Base-by-base conservation (phyloP, 1,284 basidiomycete genomes). In the Schizopora paradoxa region DNA sequence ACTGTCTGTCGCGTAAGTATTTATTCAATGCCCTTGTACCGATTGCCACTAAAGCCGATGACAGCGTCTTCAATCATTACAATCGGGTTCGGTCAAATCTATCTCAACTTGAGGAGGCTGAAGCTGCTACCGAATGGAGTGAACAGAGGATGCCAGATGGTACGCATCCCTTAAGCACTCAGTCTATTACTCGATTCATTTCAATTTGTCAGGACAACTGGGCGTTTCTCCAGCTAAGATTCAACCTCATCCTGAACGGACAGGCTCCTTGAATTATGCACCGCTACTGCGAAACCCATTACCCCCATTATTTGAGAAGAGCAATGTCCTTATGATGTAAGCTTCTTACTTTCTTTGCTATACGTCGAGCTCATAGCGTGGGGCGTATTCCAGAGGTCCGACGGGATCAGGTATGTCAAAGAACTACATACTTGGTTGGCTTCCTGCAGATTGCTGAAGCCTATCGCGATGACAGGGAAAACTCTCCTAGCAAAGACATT, bases 51-150 rank as follows among this genome's bases (percentile, higher is more conserved):
- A 38, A 42, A 54, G 34, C 51, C 38, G 40, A 19, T 41, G 38
- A 2, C 56, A 94, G 91, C 25, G 89, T 94, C 2, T 95, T 85
- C 71, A 95, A 94, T 56, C 91, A 95, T 61, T 94, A 93, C 61
- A 91, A 86, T 58, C 84, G 91, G 36, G 74, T 86, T 18, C 73
- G 78, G 28, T 79, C 82, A 43, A 84, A 87, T 58, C 56, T 82
- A 32, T 68, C 70, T 26, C 67, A 72, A 22, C 55, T 67, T 29
- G 72, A 72, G 46, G 65, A 69, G n/a, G 70, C 72, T 22, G 60
- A 71, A 45, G 58, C 62, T 16, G 58, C 61, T 10, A 58, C 63
- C 31, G 63, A 59, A 23, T 61, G 52, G 57, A 56, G 48, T 37
- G 56, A 44, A 57, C 41, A 42, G 47, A 28, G 41, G 8, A 29